Percentiles rank a stretch among this genome's conserved stretches.
Evolutionary conservation across 257 asterid genomes (phyloP).

Genomic region (Ligustrum vulgare): DNA sequence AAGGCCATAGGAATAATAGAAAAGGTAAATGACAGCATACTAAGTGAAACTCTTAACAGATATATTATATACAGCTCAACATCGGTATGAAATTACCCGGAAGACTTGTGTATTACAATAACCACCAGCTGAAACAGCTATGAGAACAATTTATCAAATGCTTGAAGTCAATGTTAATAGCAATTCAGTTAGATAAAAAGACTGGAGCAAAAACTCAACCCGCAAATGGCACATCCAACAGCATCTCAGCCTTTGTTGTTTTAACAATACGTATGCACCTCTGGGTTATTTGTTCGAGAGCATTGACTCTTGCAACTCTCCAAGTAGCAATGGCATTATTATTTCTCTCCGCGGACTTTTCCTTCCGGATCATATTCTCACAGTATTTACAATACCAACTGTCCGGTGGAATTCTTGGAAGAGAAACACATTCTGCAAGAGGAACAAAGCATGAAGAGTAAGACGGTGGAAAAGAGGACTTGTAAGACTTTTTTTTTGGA

Average conservation of each 20-base stretch:
- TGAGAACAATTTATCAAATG: neutral
- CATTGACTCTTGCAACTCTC: slow-evolving; percentile 72
- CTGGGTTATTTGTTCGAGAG: slow-evolving; percentile 65
- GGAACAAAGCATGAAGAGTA: slow-evolving; percentile 13
- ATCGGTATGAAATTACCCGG: neutral
- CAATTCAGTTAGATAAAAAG: neutral
- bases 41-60: neutral
- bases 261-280: slow-evolving; percentile 77
- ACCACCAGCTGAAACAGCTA: slow-evolving; percentile 2
- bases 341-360: slow-evolving; percentile 49
- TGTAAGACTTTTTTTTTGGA: neutral
- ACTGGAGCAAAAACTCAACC: slow-evolving; percentile 44
- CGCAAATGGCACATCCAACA: slow-evolving; percentile 87
- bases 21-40: neutral
- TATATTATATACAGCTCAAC: neutral
- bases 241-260: slow-evolving; percentile 43
- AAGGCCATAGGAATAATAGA: neutral
- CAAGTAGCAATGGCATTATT: slow-evolving; percentile 94
- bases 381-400: slow-evolving; percentile 81
- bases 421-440: slow-evolving; percentile 65
- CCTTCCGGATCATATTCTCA: slow-evolving; percentile 53
- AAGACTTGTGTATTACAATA: neutral
- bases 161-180: slow-evolving; percentile 14
- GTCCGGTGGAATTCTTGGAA: slow-evolving; percentile 56
- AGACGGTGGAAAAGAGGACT: slow-evolving; percentile 4